Percentiles rank a stretch among this genome's conserved stretches.
phyloP scores from a whole-genome alignment of 331 rosid species.

The Malus hybrid region DNA sequence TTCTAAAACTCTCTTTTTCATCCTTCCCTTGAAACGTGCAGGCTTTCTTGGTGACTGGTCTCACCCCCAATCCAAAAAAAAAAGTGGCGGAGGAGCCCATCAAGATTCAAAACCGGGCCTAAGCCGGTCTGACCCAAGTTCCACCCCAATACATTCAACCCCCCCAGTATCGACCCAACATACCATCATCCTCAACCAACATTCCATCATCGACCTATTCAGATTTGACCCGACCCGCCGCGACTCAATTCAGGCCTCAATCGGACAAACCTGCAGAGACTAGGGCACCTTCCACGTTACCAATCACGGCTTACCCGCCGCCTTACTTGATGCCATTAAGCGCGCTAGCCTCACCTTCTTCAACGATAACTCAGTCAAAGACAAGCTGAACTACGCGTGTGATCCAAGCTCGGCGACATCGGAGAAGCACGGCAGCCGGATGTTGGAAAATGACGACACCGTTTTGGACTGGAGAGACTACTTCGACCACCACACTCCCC shows the following conservation, averaged over 20 bases:
- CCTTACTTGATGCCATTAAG: constrained; percentile 34
- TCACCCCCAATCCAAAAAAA: too few relatives aligned
- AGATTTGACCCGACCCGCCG: constrained; percentile 33
- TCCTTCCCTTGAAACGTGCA: too few relatives aligned
- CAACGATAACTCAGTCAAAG: constrained; percentile 32
- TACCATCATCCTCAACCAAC: background rate
- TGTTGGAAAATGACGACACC: constrained; percentile 42
- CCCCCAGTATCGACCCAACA: constrained; percentile 37
- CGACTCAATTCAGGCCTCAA: constrained; percentile 22
- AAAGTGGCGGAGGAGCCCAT: constrained; percentile 18
- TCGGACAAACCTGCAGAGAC: constrained; percentile 46
- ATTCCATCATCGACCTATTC: constrained; percentile 47
- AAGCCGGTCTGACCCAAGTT: constrained; percentile 44
- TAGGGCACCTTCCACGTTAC: constrained; percentile 89
- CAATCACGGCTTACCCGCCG: constrained; percentile 54
- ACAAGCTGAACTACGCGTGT: constrained; percentile 63
- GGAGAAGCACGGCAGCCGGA: constrained; percentile 80
- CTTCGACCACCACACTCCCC: too few relatives aligned
- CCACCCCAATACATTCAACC: constrained; percentile 73
- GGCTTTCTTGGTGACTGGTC: too few relatives aligned
- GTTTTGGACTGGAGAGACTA: constrained; percentile 43
- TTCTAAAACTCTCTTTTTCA: too few relatives aligned
- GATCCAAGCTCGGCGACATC: constrained; percentile 44
- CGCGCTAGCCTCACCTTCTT: constrained; percentile 60
- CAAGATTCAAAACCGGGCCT: constrained; percentile 51